Conservation (phyloP, 75 land plant genomes). For the Cryptomeria japonica region DNA sequence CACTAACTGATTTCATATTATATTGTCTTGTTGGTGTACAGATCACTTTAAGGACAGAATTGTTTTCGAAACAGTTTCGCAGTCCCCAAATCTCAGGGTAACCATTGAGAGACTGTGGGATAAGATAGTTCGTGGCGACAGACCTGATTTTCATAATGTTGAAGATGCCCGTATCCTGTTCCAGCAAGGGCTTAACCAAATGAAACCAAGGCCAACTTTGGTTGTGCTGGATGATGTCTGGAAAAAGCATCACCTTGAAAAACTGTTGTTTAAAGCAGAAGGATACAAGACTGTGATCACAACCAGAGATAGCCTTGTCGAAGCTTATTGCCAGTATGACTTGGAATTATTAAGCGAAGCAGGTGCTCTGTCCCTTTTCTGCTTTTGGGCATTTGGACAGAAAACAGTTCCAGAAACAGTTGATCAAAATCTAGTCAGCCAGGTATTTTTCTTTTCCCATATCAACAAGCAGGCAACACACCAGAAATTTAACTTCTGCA, state of each 20-base stretch:
- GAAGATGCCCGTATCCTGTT: slow-evolving; percentile 5
- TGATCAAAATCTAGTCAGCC: slow-evolving; percentile 36
- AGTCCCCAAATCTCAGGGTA: slow-evolving; percentile 33
- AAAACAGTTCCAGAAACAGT: slow-evolving; percentile 25
- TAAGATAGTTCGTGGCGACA: background rate
- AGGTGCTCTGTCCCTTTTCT: slow-evolving; percentile 51
- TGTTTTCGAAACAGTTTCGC: slow-evolving; percentile 54
- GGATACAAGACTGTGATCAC: slow-evolving; percentile 48
- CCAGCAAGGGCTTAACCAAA: background rate
- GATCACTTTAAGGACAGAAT: slow-evolving; percentile 42
- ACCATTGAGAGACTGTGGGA: slow-evolving; percentile 29
- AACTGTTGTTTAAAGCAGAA: slow-evolving; percentile 25
- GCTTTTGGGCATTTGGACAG: slow-evolving; percentile 45
- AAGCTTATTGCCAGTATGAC: slow-evolving; percentile 26
- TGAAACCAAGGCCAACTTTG: background rate
- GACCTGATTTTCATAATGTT: background rate
- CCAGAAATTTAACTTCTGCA: background rate
- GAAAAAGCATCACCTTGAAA: slow-evolving; percentile 38
- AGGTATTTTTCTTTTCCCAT: slow-evolving; percentile 26
- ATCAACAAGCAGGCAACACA: background rate
- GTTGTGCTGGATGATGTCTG: slow-evolving; percentile 67
- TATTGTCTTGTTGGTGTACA: slow-evolving; percentile 11
- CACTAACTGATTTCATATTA: background rate
- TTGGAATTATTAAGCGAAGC: slow-evolving; percentile 40
- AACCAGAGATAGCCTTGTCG: slow-evolving; percentile 29